Base-by-base conservation (phyloP, 441 rosid genomes). In the Dalechampia spathulata region DNA sequence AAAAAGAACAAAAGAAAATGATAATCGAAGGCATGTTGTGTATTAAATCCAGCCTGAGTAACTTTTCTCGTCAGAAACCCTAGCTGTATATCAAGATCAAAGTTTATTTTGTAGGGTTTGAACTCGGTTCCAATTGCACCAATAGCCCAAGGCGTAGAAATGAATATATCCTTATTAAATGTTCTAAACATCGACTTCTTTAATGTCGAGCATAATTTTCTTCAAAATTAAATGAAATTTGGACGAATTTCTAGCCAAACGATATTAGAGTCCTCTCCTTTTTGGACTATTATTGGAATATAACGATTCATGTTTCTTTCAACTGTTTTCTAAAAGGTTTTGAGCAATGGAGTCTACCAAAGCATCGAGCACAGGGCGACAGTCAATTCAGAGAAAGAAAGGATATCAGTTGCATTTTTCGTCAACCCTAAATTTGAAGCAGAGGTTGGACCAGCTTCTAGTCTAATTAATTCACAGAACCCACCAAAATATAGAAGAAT, bases 281-380 rank as follows among this genome's bases (percentile, higher is more conserved):
- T n/a, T n/a, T n/a, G n/a, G n/a, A n/a, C n/a, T n/a, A n/a, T n/a
- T n/a, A n/a, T n/a, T n/a, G n/a, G n/a, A n/a, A n/a, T n/a, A n/a
- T n/a, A n/a, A n/a, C n/a, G n/a, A n/a, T n/a, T n/a, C n/a, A n/a
- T n/a, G n/a, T 30, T 8, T 30, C 8, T 30, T 30, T 3, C 34
- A 30, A n/a, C n/a, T n/a, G n/a, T n/a, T n/a, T 30, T 30, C 34
- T 30, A 3, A 8, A 30, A 58, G 97, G 79, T 90, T 37, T 43
- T 90, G 55, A 90, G 91, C 78, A 90, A 90, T 57, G 81, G 86
- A 36, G 49, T 48, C 8, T 90, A 83, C 72, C 79, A 78, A 58
- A 90, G 96, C 55, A 83, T 90, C 59, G 96, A 87, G 81, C 94
- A 90, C 25, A 79, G 83, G 60, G 91, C 78, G 69, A 68, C 72